phyloP scores from a whole-genome alignment of 179 eudicot species.

The Camellia oleifera region DNA sequence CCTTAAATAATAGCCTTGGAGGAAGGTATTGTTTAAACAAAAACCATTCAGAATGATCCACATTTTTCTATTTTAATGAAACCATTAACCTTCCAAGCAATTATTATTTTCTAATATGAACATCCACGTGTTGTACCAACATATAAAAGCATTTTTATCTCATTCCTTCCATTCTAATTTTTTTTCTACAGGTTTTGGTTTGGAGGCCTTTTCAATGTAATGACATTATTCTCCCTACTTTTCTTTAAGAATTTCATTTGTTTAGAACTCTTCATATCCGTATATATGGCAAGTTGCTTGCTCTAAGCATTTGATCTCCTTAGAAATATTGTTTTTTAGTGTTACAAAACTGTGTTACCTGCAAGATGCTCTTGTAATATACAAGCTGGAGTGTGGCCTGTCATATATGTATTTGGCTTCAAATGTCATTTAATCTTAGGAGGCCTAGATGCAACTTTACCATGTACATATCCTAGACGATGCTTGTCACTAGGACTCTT shows the following conservation, averaged over 20 bases:
- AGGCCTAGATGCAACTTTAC: too few relatives aligned
- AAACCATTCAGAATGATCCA: background rate
- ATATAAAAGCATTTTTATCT: background rate
- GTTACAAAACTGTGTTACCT: background rate
- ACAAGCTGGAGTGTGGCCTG: too few relatives aligned
- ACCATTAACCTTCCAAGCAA: slow-evolving; percentile 12
- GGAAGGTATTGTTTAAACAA: slow-evolving; percentile 47
- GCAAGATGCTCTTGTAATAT: too few relatives aligned
- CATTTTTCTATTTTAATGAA: background rate
- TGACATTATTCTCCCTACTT: background rate
- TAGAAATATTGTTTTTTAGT: background rate
- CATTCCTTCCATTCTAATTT: background rate
- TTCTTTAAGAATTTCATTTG: background rate
- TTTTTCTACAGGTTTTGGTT: slow-evolving; percentile 74
- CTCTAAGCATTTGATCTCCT: background rate
- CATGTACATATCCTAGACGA: too few relatives aligned
- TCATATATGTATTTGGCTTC: too few relatives aligned
- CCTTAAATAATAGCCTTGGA: slow-evolving; percentile 75
- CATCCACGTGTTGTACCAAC: background rate
- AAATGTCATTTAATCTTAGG: too few relatives aligned
- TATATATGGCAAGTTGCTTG: background rate
- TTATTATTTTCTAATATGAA: background rate
- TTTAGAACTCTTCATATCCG: background rate
- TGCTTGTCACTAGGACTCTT: too few relatives aligned
- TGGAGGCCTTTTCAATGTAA: slow-evolving; percentile 91